A percentile compares a stretch with the other conserved stretches of the same genome.
Conservation (phyloP, 1,284 basidiomycete species). For the Tylopilus sp. region DNA sequence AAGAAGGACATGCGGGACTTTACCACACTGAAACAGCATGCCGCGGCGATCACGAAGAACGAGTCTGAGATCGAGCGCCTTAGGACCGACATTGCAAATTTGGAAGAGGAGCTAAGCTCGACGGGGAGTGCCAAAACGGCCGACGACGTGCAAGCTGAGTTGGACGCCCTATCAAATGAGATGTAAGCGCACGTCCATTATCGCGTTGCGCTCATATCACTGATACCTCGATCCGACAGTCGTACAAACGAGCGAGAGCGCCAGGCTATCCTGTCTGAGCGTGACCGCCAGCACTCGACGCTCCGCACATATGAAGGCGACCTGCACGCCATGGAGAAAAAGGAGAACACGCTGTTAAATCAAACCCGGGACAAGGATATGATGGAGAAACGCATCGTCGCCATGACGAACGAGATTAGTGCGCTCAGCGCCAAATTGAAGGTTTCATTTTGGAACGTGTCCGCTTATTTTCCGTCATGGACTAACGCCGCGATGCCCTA, state of each 20-base stretch:
- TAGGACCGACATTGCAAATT: slow-evolving; percentile 55
- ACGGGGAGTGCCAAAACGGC: slow-evolving; percentile 78
- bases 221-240: slow-evolving; percentile 37
- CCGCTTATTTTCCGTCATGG: not conserved
- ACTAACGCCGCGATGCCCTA: slow-evolving; percentile 30
- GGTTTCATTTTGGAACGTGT: slow-evolving; percentile 25
- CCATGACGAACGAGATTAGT: slow-evolving; percentile 58
- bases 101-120: slow-evolving; percentile 67
- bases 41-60: slow-evolving; percentile 58
- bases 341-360: slow-evolving; percentile 57
- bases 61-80: slow-evolving; percentile 66
- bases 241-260: slow-evolving; percentile 70
- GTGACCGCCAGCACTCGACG: slow-evolving; percentile 60
- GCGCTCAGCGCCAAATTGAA: slow-evolving; percentile 44
- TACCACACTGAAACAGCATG: slow-evolving; percentile 60
- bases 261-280: slow-evolving; percentile 55
- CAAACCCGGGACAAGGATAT: slow-evolving; percentile 62
- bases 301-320: slow-evolving; percentile 57
- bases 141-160: slow-evolving; percentile 79
- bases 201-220: not conserved
- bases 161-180: slow-evolving; percentile 57
- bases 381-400: slow-evolving; percentile 58
- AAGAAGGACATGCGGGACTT: slow-evolving; percentile 63
- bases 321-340: slow-evolving; percentile 59
- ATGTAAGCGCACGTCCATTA: slow-evolving; percentile 50